A percentile compares a stretch with the other conserved stretches of the same genome.
These are phyloP conservation scores for Aspergillus olivimuriae DNA, from an alignment of 495 filamentous ascomycete species.

Conservation along the genomic window DNA sequence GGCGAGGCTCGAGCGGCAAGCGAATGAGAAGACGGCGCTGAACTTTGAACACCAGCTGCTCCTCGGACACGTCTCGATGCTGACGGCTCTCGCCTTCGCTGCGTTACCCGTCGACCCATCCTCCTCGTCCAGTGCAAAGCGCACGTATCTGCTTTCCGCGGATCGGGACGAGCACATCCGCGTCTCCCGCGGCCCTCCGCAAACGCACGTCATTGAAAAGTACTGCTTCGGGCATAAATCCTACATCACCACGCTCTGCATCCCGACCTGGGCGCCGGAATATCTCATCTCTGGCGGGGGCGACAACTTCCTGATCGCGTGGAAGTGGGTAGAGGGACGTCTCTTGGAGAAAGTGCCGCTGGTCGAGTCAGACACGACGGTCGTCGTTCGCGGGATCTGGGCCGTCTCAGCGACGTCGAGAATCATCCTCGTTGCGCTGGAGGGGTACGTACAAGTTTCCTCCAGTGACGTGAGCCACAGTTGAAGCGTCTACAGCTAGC, in stretches of 20 bases:
- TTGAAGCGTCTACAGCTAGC: too few species aligned
- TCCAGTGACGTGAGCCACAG: too few species aligned
- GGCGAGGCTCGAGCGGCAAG: conserved; percentile 28
- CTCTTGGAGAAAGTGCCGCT: conserved; percentile 45
- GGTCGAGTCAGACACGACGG: conserved; percentile 17
- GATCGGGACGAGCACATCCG: conserved; percentile 98
- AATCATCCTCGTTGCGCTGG: conserved; percentile 55
- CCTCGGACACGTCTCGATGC: conserved; percentile 89
- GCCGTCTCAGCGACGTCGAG: conserved; percentile 15
- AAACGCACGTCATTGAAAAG: conserved; percentile 80
- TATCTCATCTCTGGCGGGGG: conserved; percentile 81
- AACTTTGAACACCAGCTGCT: conserved; percentile 67
- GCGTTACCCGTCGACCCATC: conserved; percentile 20
- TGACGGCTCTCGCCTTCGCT: conserved; percentile 64
- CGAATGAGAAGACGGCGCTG: conserved; percentile 35
- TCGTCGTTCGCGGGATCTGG: conserved; percentile 35
- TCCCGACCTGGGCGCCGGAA: conserved; percentile 46
- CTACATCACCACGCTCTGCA: conserved; percentile 71
- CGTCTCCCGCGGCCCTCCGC: conserved; percentile 73
- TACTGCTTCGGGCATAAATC: conserved; percentile 82
- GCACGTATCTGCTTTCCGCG: conserved; percentile 74
- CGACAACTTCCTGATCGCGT: conserved; percentile 68
- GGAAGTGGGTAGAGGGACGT: conserved; percentile 65
- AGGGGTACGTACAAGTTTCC: conserved; percentile 62
- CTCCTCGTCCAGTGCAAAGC: conserved; percentile 21